Base-by-base conservation (phyloP, 257 asterid species). In the Handroanthus guayacan region DNA sequence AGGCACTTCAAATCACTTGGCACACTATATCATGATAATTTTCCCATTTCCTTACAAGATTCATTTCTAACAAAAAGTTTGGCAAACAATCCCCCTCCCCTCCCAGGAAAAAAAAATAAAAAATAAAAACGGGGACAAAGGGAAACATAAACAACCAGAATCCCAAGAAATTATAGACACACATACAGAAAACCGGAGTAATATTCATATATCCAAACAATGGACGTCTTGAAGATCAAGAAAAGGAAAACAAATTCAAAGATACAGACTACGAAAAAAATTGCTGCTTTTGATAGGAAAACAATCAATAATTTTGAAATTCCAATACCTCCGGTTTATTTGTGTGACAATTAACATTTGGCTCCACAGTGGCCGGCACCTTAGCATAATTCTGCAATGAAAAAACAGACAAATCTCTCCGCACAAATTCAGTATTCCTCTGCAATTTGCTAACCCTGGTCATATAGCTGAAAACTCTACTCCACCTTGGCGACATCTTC, bases 401-500 rank as follows among this genome's bases (percentile, higher is more conserved):
- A 64, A 71, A 83, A 14, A 75, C 74, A 57, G 67, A 64, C 14
- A 82, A 82, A 66, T 75, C 80, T 48, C 80, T 83, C 60, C 75
- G 72, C 68, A 67, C 75, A 69, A 82, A 51, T 74, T 79, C 82
- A 12, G 50, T 20, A 65, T 64, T 79, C 78, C 68, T 74, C 69
- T 64, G 84, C 34, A 81, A 72, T 71, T 62, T 64, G 74, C 57
- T 71, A 73, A 76, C 84, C 82, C 85, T 77, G 67, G 36, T 79
- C 36, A 86, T 50, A 55, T 79, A 85, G 81, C 83, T 61, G 69
- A 85, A 77, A 66, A 84, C 79, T 79, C 86, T 91, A 77, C 89
- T 79, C 84, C 91, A 91, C 85, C 95, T 86, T 58, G 85, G 76
- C 85, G 79, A 82, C 98, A 93, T 89, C 77, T 2, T 75, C 80